phyloP scores from a whole-genome alignment of 768 basidiomycete genomes.

The Suillus clintonianus region DNA sequence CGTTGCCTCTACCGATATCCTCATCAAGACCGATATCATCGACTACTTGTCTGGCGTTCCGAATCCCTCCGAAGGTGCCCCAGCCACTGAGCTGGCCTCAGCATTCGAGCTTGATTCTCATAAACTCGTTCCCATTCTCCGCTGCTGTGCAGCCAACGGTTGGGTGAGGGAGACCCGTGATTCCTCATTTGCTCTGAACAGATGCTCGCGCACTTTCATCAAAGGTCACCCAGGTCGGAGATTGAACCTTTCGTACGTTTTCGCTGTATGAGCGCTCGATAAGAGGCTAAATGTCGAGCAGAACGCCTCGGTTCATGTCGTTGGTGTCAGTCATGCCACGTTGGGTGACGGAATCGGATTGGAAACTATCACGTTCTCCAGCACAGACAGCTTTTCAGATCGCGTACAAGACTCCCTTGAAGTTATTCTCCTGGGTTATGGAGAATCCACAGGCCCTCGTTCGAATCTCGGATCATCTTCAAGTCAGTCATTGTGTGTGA shows the following conservation, averaged over 20 bases:
- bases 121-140: constrained; percentile 18
- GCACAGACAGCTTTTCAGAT: constrained; percentile 40
- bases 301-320: constrained; percentile 14
- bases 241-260: constrained; percentile 9
- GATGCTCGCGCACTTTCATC: constrained; percentile 14
- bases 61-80: constrained; percentile 5
- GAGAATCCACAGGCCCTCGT: neutral
- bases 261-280: neutral
- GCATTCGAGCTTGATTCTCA: constrained; percentile 13
- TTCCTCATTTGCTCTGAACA: constrained; percentile 17
- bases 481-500: neutral
- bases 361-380: constrained; percentile 14
- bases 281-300: neutral
- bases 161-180: constrained; percentile 20
- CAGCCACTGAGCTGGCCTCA: constrained; percentile 11
- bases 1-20: constrained; percentile 12
- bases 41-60: constrained; percentile 13
- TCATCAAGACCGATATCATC: constrained; percentile 16
- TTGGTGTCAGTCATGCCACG: constrained; percentile 10
- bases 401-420: constrained; percentile 32
- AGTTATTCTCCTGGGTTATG: neutral
- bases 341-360: constrained; percentile 17
- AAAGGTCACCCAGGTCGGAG: constrained; percentile 17
- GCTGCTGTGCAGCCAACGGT: constrained; percentile 14
- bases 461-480: neutral